phyloP scores from a whole-genome alignment of 306 rosid species.

The Acacia acuminata region DNA sequence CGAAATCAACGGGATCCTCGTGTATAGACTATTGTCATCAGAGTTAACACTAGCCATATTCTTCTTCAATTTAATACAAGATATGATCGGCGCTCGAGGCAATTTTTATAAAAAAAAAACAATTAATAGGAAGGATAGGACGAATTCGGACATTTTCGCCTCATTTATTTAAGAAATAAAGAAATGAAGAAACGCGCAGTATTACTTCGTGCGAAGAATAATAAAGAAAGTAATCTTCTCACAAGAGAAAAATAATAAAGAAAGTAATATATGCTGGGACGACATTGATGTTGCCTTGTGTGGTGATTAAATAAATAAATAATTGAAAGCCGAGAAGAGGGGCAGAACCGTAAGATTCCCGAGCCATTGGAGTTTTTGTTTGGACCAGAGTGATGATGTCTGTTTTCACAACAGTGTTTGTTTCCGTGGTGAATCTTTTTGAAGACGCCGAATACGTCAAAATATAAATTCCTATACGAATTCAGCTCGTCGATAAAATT shows the following conservation, averaged over 20 bases:
- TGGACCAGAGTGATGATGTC: background rate
- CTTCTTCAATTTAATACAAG: background rate
- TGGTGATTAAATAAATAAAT: constrained; percentile 2
- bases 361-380: background rate
- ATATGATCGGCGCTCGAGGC: background rate
- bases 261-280: background rate
- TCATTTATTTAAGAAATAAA: background rate
- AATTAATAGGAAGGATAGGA: too few species aligned
- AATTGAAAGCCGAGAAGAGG: background rate
- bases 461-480: background rate
- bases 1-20: background rate
- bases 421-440: background rate
- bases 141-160: too few species aligned
- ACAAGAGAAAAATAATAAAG: background rate
- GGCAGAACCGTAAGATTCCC: background rate
- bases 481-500: background rate
- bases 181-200: background rate
- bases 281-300: background rate
- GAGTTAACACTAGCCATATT: background rate
- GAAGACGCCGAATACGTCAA: background rate
- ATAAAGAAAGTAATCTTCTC: background rate
- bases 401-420: background rate
- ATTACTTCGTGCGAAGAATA: background rate
- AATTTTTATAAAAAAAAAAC: background rate
- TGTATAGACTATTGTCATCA: background rate